phyloP scores from a whole-genome alignment of 257 asterid species.

The Penstemon davidsonii region DNA sequence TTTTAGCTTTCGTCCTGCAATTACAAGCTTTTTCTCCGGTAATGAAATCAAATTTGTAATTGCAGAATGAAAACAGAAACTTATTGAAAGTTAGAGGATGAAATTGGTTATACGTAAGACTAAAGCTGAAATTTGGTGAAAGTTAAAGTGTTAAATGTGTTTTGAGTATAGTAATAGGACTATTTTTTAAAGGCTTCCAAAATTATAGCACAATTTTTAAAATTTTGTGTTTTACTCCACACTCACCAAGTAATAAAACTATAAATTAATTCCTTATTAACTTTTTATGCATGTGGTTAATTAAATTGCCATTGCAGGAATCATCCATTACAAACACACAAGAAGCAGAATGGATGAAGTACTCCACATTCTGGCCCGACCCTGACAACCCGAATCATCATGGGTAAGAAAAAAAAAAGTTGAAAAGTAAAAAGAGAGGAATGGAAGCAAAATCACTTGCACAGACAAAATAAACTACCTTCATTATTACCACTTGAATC shows the following conservation, averaged over 20 bases:
- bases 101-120: no score
- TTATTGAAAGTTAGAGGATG: no score
- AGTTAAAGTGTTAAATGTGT: no score
- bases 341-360: slow-evolving; percentile 96
- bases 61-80: no score
- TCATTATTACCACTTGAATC: slow-evolving; percentile 38
- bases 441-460: slow-evolving; percentile 13
- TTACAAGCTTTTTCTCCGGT: no score
- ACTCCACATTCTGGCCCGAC: slow-evolving; percentile 90
- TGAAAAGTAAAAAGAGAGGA: neutral
- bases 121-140: no score
- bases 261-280: neutral
- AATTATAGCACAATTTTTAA: neutral
- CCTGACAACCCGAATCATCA: slow-evolving; percentile 96
- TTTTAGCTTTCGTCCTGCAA: no score
- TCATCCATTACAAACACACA: slow-evolving; percentile 68
- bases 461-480: slow-evolving; percentile 35
- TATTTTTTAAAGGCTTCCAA: no score
- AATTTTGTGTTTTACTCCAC: neutral
- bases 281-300: neutral
- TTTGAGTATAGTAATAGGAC: no score
- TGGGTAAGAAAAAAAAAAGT: slow-evolving; percentile 41
- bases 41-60: no score
- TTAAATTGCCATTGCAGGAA: slow-evolving; percentile 52
- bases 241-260: neutral